Evolutionary conservation across 2,329 filamentous ascomycete genomes (phyloP).

Genomic region (Drechslerella dactyloides): DNA sequence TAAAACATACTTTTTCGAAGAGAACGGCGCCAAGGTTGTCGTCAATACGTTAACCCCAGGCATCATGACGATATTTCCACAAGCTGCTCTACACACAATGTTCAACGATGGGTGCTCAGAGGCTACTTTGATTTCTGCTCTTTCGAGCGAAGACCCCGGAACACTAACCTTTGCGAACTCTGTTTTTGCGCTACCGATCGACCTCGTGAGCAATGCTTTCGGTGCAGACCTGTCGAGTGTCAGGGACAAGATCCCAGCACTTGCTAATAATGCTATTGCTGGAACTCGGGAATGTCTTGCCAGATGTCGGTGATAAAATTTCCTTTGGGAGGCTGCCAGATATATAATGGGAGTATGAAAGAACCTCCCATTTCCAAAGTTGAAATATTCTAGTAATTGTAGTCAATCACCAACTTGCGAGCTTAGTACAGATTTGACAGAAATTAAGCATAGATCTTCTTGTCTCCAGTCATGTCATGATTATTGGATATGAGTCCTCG

Average conservation of each 20-base stretch:
- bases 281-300: slow-evolving; percentile 36
- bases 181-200: slow-evolving; percentile 59
- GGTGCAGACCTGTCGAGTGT: slow-evolving; percentile 56
- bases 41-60: slow-evolving; percentile 59
- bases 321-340: too few species aligned
- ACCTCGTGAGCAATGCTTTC: slow-evolving; percentile 60
- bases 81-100: slow-evolving; percentile 62
- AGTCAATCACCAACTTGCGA: too few species aligned
- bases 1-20: slow-evolving; percentile 63
- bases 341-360: too few species aligned
- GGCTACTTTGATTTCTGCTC: slow-evolving; percentile 62
- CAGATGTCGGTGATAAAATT: slow-evolving; percentile 14
- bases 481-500: too few species aligned
- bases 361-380: too few species aligned
- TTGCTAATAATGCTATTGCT: slow-evolving; percentile 45
- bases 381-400: too few species aligned
- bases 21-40: slow-evolving; percentile 62
- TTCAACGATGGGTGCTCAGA: slow-evolving; percentile 63
- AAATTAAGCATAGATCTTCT: too few species aligned
- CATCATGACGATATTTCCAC: slow-evolving; percentile 63
- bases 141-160: slow-evolving; percentile 63
- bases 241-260: slow-evolving; percentile 15
- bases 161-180: slow-evolving; percentile 62
- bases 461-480: too few species aligned
- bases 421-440: too few species aligned